Evolutionary conservation across 2,329 filamentous ascomycete species (phyloP), one percentile per base, ranked within the genome.

Genomic region (Orbilia brochopaga): DNA sequence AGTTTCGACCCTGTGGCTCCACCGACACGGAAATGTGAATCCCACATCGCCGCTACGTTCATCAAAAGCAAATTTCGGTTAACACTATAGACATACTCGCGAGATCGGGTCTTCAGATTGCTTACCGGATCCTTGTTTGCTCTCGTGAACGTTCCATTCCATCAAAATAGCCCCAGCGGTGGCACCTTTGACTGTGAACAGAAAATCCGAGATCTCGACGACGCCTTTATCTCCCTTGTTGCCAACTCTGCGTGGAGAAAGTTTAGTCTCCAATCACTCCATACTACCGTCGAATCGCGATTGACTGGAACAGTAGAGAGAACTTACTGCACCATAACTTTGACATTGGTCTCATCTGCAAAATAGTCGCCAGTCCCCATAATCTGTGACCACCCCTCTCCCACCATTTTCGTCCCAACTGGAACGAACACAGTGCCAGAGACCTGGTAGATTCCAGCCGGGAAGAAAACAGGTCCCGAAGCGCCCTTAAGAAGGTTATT

Each of bases 401-500:
- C 87, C 1, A 87, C 82, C 65, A 90, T 85, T 73, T 82, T 84
- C 6, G 83, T 73, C 10, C 73, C 73, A n/a, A 51, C 30, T 19
- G 61, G 61, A 0, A 73, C 53, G 13, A 61, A 46, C 19, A 73
- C 53, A 0, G 90, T 92, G 76, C 86, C 83, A 48, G 85, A 87
- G 75, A 92, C 82, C 59, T 90, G 78, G 78, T 92, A 91, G 51
- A 87, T 85, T 58, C 90, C 90, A 77, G 89, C 87, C 76, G 90
- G 88, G 75, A 93, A 89, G 80, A 87, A 92, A 62, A 90, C 83
- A 74, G 92, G 80, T 75, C 88, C 83, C 74, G 86, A 6, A 52
- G 81, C 85, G 30, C 17, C 53, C 79, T 95, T 83, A 74, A 99
- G 53, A 56, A 92, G 83, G 61, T 85, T 85, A 80, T 97, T 92